These are phyloP conservation scores for Pseudopithomyces chartarum DNA, from an alignment of 2,329 filamentous ascomycete species.

Conservation along the genomic window DNA sequence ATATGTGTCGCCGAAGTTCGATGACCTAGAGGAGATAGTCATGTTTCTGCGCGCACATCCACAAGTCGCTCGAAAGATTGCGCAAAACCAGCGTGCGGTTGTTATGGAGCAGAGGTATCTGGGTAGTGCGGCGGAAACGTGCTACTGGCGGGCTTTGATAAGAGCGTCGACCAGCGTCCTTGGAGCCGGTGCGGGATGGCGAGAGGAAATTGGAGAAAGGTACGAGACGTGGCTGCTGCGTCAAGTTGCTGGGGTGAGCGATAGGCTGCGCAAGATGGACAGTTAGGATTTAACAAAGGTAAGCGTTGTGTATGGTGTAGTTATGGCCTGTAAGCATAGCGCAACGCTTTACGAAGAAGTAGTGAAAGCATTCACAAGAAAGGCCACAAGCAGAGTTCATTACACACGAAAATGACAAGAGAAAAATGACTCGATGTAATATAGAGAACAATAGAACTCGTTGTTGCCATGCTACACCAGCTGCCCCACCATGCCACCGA, in stretches of 20 bases:
- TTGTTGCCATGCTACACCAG: too few species aligned
- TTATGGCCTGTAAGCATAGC: too few species aligned
- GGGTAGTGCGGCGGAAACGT: conserved; percentile 19
- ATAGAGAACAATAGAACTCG: too few species aligned
- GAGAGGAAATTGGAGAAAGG: conserved; percentile 14
- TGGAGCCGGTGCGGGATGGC: conserved; percentile 12
- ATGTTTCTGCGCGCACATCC: conserved; percentile 9
- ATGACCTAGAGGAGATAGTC: conserved; percentile 16
- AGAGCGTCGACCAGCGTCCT: conserved; percentile 17
- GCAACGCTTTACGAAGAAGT: too few species aligned
- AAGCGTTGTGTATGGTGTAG: too few species aligned
- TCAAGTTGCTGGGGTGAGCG: conserved; percentile 8
- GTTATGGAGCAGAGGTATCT: conserved; percentile 12
- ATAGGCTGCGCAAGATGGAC: background rate
- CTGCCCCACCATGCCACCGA: too few species aligned
- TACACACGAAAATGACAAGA: too few species aligned
- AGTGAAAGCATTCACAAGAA: background rate
- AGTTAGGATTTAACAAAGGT: too few species aligned
- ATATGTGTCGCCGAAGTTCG: conserved; percentile 17
- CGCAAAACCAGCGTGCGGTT: conserved; percentile 18
- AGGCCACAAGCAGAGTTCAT: background rate
- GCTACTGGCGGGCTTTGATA: conserved; percentile 24
- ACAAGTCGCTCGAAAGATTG: conserved; percentile 16
- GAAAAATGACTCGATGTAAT: too few species aligned
- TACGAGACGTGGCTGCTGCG: conserved; percentile 23